Evolutionary conservation across 306 rosid species (phyloP), one percentile per base, ranked within the genome.

Genomic region (Ziziphus jujuba): DNA sequence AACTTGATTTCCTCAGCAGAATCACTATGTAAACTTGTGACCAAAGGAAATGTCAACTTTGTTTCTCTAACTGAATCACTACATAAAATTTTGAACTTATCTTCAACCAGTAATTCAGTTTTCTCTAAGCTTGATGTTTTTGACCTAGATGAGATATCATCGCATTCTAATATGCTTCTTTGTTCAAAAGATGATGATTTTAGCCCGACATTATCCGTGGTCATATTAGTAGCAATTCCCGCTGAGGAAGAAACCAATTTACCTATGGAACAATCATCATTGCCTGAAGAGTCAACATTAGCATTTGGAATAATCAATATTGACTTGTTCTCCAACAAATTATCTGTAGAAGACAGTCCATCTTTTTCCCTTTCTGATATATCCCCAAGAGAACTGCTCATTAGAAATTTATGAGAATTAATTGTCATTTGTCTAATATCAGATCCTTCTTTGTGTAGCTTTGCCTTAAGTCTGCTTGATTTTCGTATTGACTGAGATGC

Each of bases 321-420:
- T 1, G 63, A 24, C 65, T 52, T 75, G 61, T 77, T 69, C 34
- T 56, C 67, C 21, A 71, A 73, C 70, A 63, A 62, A 71, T 52
- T 72, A 54, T 71, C 80, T 56, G 56, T 55, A 1, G 67, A 23
- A 63, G 71, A 59, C 31, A 55, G 63, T 24, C 75, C 78, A 61
- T 57, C 73, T 38, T 2, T 36, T 65, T 69, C 72, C 63, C 19
- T 65, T 70, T 68, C 16, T 7, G 59, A 60, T 47, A 61, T 73
- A 73, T 64, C 79, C 75, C 68, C 79, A 24, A 75, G 66, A 4
- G 72, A 70, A 75, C 51, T 44, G 78, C 73, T 70, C 82, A 49
- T 74, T 59, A 7, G 61, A 72, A 75, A 40, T 64, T 59, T 20
- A 25, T 24, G 48, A 28, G 40, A 25, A 65, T 55, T 54, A 63